Evolutionary conservation across 805 yeast genomes (phyloP).

Genomic region (Lipomyces oligophaga): DNA sequence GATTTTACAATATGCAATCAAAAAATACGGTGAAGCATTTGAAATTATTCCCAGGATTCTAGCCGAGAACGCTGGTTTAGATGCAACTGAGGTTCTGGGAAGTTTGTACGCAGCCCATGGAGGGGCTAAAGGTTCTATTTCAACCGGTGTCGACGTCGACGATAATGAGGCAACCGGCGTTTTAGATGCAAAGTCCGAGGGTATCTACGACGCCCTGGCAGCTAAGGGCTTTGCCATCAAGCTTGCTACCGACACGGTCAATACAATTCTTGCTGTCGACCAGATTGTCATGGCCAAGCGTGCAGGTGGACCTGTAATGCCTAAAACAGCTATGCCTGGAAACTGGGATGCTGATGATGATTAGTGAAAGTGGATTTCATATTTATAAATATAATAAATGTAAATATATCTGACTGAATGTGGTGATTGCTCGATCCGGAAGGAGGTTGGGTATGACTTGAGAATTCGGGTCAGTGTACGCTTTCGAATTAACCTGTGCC

Average conservation of each 20-base stretch:
- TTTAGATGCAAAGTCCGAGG: slow-evolving; percentile 62
- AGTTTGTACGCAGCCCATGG: slow-evolving; percentile 85
- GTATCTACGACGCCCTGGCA: slow-evolving; percentile 73
- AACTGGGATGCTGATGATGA: slow-evolving; percentile 91
- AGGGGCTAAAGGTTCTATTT: neutral
- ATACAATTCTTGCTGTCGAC: slow-evolving; percentile 84
- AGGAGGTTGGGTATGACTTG: too few species aligned
- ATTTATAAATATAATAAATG: too few species aligned
- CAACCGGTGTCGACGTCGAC: slow-evolving; percentile 72
- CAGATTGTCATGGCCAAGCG: slow-evolving; percentile 98
- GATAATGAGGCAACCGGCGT: slow-evolving; percentile 51
- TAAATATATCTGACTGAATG: too few species aligned
- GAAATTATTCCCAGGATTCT: slow-evolving; percentile 89
- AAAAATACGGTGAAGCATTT: slow-evolving; percentile 89
- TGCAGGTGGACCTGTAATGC: slow-evolving; percentile 96
- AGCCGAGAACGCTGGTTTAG: slow-evolving; percentile 92
- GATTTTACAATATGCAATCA: slow-evolving; percentile 84
- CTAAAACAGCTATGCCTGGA: slow-evolving; percentile 80
- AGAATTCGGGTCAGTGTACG: too few species aligned
- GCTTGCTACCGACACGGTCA: slow-evolving; percentile 93
- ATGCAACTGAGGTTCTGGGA: slow-evolving; percentile 84
- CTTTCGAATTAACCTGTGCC: too few species aligned
- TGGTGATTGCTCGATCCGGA: too few species aligned
- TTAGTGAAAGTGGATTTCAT: neutral
- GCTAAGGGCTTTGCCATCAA: slow-evolving; percentile 83